Base-by-base conservation (phyloP, 1,139 yeast genomes). In the Lodderomyces theae region DNA sequence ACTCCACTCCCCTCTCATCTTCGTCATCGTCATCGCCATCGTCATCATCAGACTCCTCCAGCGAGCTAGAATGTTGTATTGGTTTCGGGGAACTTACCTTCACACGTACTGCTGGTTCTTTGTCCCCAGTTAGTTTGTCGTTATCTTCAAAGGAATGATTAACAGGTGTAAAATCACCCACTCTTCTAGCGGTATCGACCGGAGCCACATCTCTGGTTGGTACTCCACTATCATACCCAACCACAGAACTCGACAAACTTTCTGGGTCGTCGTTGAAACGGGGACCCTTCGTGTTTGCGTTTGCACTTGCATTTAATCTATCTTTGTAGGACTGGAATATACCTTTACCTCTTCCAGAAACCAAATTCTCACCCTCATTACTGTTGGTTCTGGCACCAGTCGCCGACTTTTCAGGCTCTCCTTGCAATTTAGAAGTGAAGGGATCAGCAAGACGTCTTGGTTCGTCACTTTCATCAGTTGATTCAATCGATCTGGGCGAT, bases 281-380 rank as follows among this genome's bases (percentile, higher is more conserved):
- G 7, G 18, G 2, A n/a, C n/a, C n/a, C n/a, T n/a, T n/a, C 2
- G 16, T 26, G 15, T 19, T 17, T 32, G 37, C 33, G 13, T 40
- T 43, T 3, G 42, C 38, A 28, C 47, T 52, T 13, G 41, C 41
- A 10, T 56, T 46, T 28, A 64, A 56, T 39, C 64, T 58, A 34
- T 64, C 69, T 37, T 64, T 58, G 31, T 68, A 56, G 38, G 64
- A 58, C 49, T 63, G 71, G 50, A 66, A 66, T 8, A 67, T 51
- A 8, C 72, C 69, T 44, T 57, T 65, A 28, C 57, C 59, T 39
- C 57, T 56, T 32, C 48, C 40, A 18, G 44, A 37, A 19, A 28
- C 8, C 5, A 32, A 6, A 12, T 24, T 17, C 3, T 35, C 35
- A 15, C 22, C 32, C 12, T 29, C 35, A 36, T 28, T n/a, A 10